Conservation (phyloP, 2,329 filamentous ascomycete species). For the Mariannaea sp. region DNA sequence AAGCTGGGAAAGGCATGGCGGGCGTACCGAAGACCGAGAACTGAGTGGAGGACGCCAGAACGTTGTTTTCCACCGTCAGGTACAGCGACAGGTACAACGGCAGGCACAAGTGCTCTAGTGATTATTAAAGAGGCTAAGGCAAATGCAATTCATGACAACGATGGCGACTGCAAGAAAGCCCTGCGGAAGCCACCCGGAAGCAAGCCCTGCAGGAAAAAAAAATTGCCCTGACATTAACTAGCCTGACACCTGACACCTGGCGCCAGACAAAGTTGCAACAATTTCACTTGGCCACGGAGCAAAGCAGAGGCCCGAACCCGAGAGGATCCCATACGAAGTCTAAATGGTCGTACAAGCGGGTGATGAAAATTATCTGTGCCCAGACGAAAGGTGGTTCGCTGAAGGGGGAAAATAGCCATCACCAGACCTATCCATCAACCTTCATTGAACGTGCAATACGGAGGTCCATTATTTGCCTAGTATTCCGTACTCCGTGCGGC, state of each 20-base stretch:
- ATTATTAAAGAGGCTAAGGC: background rate
- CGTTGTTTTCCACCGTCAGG: too few species aligned
- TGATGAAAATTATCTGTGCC: too few species aligned
- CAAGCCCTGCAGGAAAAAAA: background rate
- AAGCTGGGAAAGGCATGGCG: constrained; percentile 1
- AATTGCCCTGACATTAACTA: background rate
- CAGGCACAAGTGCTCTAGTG: too few species aligned
- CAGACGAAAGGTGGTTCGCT: background rate
- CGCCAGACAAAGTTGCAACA: background rate
- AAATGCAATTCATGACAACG: constrained; percentile 28
- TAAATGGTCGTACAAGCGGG: background rate
- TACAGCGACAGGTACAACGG: too few species aligned
- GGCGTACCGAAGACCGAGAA: constrained; percentile 7
- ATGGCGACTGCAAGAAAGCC: constrained; percentile 24
- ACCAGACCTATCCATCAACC: too few species aligned
- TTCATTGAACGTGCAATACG: too few species aligned
- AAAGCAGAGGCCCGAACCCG: background rate
- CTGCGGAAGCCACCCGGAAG: background rate
- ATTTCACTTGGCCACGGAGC: background rate
- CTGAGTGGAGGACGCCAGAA: background rate
- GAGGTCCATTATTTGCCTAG: too few species aligned
- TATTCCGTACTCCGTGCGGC: too few species aligned
- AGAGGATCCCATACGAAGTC: background rate
- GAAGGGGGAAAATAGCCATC: too few species aligned
- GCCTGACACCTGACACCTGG: constrained; percentile 11